A percentile compares a stretch with the other conserved stretches of the same genome.
These are phyloP conservation scores for Sugiyamaella valdiviana DNA, from an alignment of 805 yeast species.

Conservation along the genomic window DNA sequence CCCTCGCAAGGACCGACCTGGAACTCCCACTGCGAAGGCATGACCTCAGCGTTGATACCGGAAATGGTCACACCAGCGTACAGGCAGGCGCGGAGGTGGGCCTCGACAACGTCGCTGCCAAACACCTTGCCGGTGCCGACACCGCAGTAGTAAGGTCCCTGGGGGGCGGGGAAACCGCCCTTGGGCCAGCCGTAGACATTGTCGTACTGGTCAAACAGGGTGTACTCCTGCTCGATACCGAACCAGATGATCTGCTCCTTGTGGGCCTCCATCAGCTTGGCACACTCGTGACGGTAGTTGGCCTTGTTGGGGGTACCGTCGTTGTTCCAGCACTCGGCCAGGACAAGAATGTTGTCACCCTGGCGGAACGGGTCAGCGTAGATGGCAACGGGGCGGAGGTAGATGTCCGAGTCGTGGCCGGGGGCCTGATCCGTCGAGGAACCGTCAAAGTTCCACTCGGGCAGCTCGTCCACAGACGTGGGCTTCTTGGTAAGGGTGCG, in stretches of 20 bases:
- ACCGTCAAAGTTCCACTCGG: slow-evolving; percentile 99
- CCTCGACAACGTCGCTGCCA: slow-evolving; percentile 97
- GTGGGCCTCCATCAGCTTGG: slow-evolving; percentile 91
- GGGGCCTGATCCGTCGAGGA: slow-evolving; percentile 98
- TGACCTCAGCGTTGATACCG: slow-evolving; percentile 98
- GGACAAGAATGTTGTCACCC: slow-evolving; percentile 92
- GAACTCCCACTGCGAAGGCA: slow-evolving; percentile 99
- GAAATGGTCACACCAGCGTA: slow-evolving; percentile 86
- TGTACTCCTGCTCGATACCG: slow-evolving; percentile 98
- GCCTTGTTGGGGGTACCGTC: slow-evolving; percentile 98
- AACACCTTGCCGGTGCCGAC: slow-evolving; percentile 98
- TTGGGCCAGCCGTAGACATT: slow-evolving; percentile 97
- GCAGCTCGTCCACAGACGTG: slow-evolving; percentile 72
- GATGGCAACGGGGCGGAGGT: slow-evolving; percentile 89
- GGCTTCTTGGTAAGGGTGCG: slow-evolving; percentile 72
- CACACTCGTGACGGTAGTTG: slow-evolving; percentile 97
- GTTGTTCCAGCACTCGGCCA: slow-evolving; percentile 95
- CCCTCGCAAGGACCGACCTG: slow-evolving; percentile 99
- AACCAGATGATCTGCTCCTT: slow-evolving; percentile 84
- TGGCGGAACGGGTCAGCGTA: slow-evolving; percentile 97
- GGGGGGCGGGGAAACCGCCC: slow-evolving; percentile 99
- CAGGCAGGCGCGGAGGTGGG: slow-evolving; percentile 97
- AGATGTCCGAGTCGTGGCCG: slow-evolving; percentile 93
- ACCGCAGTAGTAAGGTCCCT: slow-evolving; percentile 99
- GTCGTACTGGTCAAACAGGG: slow-evolving; percentile 86